A percentile compares a stretch with the other conserved stretches of the same genome.
phyloP scores from a whole-genome alignment of 2,329 filamentous ascomycete genomes.

The Amauroascus verrucosus region DNA sequence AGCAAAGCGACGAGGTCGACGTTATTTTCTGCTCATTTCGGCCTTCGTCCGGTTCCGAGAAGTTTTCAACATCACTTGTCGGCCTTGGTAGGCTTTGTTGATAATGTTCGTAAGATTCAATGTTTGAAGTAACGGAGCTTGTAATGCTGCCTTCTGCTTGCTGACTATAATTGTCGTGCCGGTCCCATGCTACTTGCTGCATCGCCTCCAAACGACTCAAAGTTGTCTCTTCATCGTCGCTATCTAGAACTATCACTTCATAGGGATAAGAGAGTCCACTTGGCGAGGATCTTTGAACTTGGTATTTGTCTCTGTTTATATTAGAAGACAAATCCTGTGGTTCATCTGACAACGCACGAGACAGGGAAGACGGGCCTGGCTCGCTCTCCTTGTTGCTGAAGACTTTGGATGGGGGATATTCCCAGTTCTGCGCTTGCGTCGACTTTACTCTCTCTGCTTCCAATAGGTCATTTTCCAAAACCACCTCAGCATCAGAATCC shows the following conservation, averaged over 20 bases:
- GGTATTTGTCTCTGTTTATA: background rate
- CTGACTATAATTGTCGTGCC: background rate
- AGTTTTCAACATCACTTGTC: background rate
- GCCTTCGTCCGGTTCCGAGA: background rate
- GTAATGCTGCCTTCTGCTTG: background rate
- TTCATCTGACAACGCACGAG: background rate
- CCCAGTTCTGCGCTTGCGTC: background rate
- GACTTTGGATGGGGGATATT: background rate
- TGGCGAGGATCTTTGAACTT: background rate
- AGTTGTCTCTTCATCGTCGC: slow-evolving; percentile 28
- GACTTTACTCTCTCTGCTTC: background rate
- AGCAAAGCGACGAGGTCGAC: background rate
- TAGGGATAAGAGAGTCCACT: slow-evolving; percentile 18
- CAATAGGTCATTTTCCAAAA: background rate
- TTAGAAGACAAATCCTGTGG: background rate
- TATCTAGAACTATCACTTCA: slow-evolving; percentile 36
- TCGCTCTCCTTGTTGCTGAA: slow-evolving; percentile 2
- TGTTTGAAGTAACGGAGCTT: background rate
- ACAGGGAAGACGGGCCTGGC: background rate
- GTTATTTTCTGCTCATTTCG: background rate
- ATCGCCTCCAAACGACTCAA: background rate
- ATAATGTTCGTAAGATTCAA: background rate
- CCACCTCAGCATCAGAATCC: background rate
- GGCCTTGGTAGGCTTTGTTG: background rate
- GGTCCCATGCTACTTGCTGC: background rate